phyloP scores from a whole-genome alignment of 441 rosid species.

The Erodium trifolium region DNA sequence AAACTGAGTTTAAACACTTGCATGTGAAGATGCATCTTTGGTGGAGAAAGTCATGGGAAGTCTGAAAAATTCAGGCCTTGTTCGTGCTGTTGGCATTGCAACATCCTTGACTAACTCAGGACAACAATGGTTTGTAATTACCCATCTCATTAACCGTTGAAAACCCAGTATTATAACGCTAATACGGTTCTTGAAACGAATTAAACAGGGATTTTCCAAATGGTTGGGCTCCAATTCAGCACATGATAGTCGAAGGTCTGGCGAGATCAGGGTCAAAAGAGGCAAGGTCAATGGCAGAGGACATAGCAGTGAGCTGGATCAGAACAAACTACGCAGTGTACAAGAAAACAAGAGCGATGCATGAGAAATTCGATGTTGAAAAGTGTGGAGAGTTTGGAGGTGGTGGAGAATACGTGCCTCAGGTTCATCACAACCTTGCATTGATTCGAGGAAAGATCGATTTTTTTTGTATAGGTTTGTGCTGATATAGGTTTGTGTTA shows the following conservation, averaged over 20 bases:
- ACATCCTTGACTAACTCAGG: constrained; percentile 58
- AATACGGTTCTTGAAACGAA: background rate
- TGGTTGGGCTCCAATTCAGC: constrained; percentile 94
- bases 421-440: constrained; percentile 30
- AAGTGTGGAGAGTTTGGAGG: constrained; percentile 66
- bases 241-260: constrained; percentile 82
- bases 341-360: constrained; percentile 60
- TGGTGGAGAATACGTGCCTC: constrained; percentile 71
- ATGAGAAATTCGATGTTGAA: constrained; percentile 63
- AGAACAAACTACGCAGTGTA: constrained; percentile 52
- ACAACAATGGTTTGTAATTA: constrained; percentile 53
- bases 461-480: background rate
- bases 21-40: constrained; percentile 35
- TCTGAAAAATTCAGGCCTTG: constrained; percentile 56
- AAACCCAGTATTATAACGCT: background rate
- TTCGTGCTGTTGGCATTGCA: constrained; percentile 60
- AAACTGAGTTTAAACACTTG: background rate
- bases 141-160: no score
- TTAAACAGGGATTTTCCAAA: constrained; percentile 76
- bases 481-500: background rate
- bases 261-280: constrained; percentile 40
- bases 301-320: constrained; percentile 71
- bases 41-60: constrained; percentile 46
- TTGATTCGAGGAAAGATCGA: background rate
- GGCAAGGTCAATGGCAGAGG: constrained; percentile 58